phyloP scores from a whole-genome alignment of 495 filamentous ascomycete species.

The Penicillium cosmopolitanum region DNA sequence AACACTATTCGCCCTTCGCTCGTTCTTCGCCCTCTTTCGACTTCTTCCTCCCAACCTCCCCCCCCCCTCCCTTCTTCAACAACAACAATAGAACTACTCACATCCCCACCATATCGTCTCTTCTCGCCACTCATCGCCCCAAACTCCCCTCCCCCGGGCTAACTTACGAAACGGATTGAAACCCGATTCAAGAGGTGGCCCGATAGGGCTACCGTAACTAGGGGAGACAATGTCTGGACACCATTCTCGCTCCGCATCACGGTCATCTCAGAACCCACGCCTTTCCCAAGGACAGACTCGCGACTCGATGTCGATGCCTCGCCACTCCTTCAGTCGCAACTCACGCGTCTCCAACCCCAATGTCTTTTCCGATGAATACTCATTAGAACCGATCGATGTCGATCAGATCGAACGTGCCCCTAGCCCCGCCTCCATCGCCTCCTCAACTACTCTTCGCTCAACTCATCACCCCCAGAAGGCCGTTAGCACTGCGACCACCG shows the following conservation, averaged over 20 bases:
- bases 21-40: neutral
- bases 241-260: slow-evolving; percentile 46
- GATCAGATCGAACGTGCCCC: slow-evolving; percentile 39
- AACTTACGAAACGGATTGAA: slow-evolving; percentile 32
- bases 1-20: neutral
- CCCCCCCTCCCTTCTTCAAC: neutral
- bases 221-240: slow-evolving; percentile 50
- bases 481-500: slow-evolving; percentile 30
- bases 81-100: neutral
- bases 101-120: slow-evolving; percentile 1
- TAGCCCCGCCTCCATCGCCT: slow-evolving; percentile 41
- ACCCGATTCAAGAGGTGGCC: slow-evolving; percentile 40
- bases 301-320: slow-evolving; percentile 43
- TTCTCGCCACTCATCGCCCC: slow-evolving; percentile 12
- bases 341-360: slow-evolving; percentile 50
- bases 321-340: slow-evolving; percentile 40
- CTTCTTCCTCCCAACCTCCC: neutral
- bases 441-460: slow-evolving; percentile 41
- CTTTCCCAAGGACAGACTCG: slow-evolving; percentile 28
- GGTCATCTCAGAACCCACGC: slow-evolving; percentile 40
- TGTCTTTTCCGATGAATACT: slow-evolving; percentile 59
- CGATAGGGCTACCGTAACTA: slow-evolving; percentile 45
- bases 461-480: slow-evolving; percentile 29
- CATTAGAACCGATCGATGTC: slow-evolving; percentile 47
- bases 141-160: neutral